Conservation (phyloP, 768 basidiomycete species). For the Astraeus odoratus region DNA sequence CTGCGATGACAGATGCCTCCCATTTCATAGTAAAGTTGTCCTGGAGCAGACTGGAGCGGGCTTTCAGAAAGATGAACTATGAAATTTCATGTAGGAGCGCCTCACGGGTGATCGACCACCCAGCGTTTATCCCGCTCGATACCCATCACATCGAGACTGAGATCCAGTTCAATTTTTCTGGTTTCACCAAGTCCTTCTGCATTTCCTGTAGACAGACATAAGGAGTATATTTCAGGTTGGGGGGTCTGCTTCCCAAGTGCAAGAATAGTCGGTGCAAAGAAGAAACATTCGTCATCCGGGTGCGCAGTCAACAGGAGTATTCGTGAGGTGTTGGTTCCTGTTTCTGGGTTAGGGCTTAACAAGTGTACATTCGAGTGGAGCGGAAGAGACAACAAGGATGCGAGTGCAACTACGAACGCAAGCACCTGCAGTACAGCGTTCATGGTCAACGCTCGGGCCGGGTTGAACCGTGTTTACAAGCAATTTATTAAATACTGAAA, state of each 20-base stretch:
- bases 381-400: slow-evolving; percentile 21
- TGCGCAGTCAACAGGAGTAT: slow-evolving; percentile 82
- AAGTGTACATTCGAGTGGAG: slow-evolving; percentile 17
- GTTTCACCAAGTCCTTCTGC: slow-evolving; percentile 66
- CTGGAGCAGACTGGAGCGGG: slow-evolving; percentile 46
- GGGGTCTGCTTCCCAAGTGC: slow-evolving; percentile 31
- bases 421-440: too few relatives aligned
- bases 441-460: too few relatives aligned
- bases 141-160: slow-evolving; percentile 64
- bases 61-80: slow-evolving; percentile 8
- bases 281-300: slow-evolving; percentile 92
- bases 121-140: slow-evolving; percentile 47
- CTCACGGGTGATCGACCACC: slow-evolving; percentile 70
- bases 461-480: too few relatives aligned
- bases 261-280: slow-evolving; percentile 82
- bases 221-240: slow-evolving; percentile 39
- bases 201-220: slow-evolving; percentile 77
- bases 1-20: slow-evolving; percentile 53
- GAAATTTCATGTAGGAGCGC: slow-evolving; percentile 9
- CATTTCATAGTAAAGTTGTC: slow-evolving; percentile 68
- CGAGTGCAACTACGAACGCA: slow-evolving; percentile 10
- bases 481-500: too few relatives aligned
- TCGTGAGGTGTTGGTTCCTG: slow-evolving; percentile 6
- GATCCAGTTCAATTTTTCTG: slow-evolving; percentile 51
- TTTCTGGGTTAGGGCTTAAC: slow-evolving; percentile 7